Conservation (phyloP, 2,329 filamentous ascomycete species). For the Rutstroemia sydowiana region DNA sequence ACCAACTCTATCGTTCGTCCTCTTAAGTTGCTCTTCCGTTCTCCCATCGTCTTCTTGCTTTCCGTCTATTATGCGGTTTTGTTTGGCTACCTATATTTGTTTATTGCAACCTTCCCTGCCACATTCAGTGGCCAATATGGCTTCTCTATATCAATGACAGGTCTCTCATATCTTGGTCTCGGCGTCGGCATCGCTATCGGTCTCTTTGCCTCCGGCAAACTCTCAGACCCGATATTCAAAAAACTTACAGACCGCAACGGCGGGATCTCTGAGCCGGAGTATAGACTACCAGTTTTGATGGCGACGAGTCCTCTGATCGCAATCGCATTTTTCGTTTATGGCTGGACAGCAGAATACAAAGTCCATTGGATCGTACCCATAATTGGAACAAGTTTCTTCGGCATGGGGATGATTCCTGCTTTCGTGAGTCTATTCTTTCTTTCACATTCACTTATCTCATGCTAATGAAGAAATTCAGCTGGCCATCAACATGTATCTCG, state of each 20-base stretch:
- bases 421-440: neutral
- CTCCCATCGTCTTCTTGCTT: slow-evolving; percentile 26
- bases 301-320: slow-evolving; percentile 33
- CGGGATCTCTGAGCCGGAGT: slow-evolving; percentile 36
- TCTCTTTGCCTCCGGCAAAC: slow-evolving; percentile 17
- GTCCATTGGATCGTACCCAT: slow-evolving; percentile 36
- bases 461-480: neutral
- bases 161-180: slow-evolving; percentile 37
- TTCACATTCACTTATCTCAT: too few relatives aligned
- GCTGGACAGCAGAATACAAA: slow-evolving; percentile 36
- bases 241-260: slow-evolving; percentile 39
- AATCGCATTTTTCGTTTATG: slow-evolving; percentile 39
- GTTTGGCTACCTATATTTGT: slow-evolving; percentile 29
- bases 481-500: slow-evolving; percentile 1
- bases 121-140: slow-evolving; percentile 21
- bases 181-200: slow-evolving; percentile 28
- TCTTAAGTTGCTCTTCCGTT: slow-evolving; percentile 32
- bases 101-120: slow-evolving; percentile 14
- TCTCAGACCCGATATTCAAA: slow-evolving; percentile 33
- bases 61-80: slow-evolving; percentile 39
- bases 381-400: slow-evolving; percentile 1
- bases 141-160: slow-evolving; percentile 31
- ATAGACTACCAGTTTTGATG: slow-evolving; percentile 36
- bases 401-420: neutral
- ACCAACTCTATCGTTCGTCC: slow-evolving; percentile 24